These are phyloP conservation scores for Paracorniculantispora psalliotae DNA, from an alignment of 2,329 filamentous ascomycete genomes.

Conservation along the genomic window DNA sequence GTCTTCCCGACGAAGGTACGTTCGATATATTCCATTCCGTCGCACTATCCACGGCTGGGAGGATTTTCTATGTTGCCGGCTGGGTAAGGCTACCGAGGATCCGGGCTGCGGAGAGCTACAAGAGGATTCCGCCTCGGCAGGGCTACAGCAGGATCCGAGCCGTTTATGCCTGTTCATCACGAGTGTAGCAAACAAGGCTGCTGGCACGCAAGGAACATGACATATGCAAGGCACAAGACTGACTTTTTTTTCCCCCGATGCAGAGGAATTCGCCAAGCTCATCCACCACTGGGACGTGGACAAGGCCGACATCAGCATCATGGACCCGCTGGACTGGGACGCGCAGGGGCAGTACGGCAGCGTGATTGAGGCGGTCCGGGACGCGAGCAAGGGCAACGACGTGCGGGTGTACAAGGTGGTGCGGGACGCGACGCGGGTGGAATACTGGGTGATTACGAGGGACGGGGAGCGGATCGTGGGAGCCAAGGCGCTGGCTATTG, in stretches of 20 bases:
- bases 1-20: conserved; percentile 58
- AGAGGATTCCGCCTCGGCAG: no score
- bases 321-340: conserved; percentile 70
- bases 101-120: no score
- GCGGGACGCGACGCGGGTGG: conserved; percentile 56
- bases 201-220: no score
- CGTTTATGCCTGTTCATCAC: no score
- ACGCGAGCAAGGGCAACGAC: conserved; percentile 58
- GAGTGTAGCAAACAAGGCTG: no score
- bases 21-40: conserved; percentile 17
- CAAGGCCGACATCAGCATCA: conserved; percentile 56
- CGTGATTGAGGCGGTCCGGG: conserved; percentile 63
- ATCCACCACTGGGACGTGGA: conserved; percentile 53
- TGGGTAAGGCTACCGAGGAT: no score
- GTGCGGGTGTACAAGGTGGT: conserved; percentile 71
- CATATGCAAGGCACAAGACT: neutral
- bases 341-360: conserved; percentile 62
- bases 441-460: conserved; percentile 76
- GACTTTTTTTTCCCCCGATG: conserved; percentile 1
- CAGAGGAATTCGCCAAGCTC: conserved; percentile 66
- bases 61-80: no score
- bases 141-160: no score
- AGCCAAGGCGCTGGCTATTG: conserved; percentile 70
- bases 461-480: conserved; percentile 64
- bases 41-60: no score